phyloP scores from a whole-genome alignment of 2,329 filamentous ascomycete genomes.

The Rutstroemia sydowiana region DNA sequence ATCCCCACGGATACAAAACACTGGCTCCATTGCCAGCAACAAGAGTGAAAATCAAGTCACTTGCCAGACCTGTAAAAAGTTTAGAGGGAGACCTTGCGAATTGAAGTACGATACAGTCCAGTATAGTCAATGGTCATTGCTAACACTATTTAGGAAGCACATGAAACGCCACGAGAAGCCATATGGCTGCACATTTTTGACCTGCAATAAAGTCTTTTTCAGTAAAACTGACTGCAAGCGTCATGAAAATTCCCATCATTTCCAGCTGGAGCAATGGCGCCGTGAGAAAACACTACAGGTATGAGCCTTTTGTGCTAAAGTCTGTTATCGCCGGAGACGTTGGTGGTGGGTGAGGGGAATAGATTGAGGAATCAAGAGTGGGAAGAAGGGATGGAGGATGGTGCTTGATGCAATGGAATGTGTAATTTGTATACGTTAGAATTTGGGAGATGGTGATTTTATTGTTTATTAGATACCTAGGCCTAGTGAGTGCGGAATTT shows the following conservation, averaged over 20 bases:
- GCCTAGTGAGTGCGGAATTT: too few relatives aligned
- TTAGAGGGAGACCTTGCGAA: slow-evolving; percentile 45
- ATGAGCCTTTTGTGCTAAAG: too few relatives aligned
- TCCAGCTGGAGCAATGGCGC: slow-evolving; percentile 62
- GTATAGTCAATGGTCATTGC: not conserved
- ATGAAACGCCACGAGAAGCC: slow-evolving; percentile 72
- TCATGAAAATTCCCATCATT: slow-evolving; percentile 77
- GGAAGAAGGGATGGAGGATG: slow-evolving; percentile 9
- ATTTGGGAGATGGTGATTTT: not conserved
- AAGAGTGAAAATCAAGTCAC: slow-evolving; percentile 24
- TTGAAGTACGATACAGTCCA: slow-evolving; percentile 41
- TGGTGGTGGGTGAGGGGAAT: slow-evolving; percentile 1
- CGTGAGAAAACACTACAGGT: slow-evolving; percentile 42
- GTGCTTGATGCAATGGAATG: not conserved
- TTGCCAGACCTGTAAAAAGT: slow-evolving; percentile 40
- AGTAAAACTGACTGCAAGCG: slow-evolving; percentile 93
- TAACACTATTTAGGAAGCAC: slow-evolving; percentile 58
- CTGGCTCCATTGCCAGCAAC: slow-evolving; percentile 22
- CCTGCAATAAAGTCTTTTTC: slow-evolving; percentile 70
- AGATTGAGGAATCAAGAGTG: slow-evolving; percentile 1
- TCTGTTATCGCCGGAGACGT: too few relatives aligned
- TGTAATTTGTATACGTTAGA: not conserved
- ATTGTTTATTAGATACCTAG: not conserved
- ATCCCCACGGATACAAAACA: slow-evolving; percentile 17
- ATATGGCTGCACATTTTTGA: slow-evolving; percentile 69